These are phyloP conservation scores for Fusarium falciforme DNA, from an alignment of 2,329 filamentous ascomycete genomes.

Conservation along the genomic window DNA sequence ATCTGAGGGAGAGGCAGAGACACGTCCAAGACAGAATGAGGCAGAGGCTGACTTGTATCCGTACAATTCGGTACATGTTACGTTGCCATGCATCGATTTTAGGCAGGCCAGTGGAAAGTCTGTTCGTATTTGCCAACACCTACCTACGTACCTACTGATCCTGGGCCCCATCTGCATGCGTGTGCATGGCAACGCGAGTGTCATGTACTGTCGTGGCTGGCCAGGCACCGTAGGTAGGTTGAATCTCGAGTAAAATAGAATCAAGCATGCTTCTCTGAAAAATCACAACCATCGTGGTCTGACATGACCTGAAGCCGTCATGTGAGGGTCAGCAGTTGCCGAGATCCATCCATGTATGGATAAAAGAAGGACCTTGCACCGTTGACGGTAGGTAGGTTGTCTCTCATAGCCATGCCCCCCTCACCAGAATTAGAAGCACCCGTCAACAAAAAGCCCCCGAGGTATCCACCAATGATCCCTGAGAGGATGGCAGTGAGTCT, in stretches of 20 bases:
- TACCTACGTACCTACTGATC: neutral
- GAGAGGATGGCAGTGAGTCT: slow-evolving; percentile 1
- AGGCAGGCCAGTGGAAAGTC: neutral
- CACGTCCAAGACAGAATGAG: neutral
- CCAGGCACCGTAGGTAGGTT: neutral
- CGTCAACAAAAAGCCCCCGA: neutral
- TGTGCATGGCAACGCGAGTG: neutral
- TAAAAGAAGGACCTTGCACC: neutral
- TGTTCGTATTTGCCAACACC: slow-evolving; percentile 3
- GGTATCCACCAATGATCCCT: slow-evolving; percentile 22
- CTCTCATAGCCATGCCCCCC: neutral
- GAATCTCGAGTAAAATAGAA: neutral
- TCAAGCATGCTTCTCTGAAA: neutral
- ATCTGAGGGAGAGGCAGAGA: neutral
- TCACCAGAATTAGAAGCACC: neutral
- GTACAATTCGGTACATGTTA: neutral
- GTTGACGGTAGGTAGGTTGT: neutral
- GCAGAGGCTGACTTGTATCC: neutral
- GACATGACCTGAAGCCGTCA: neutral
- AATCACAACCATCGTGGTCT: neutral
- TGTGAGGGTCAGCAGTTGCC: neutral
- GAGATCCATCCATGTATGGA: neutral
- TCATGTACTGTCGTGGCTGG: neutral
- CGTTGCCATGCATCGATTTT: neutral
- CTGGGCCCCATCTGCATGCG: neutral